Percentiles rank a stretch among this genome's conserved stretches.
These are phyloP conservation scores for Nitzschia palea DNA, from an alignment of 108 stramenopile genomes.

Conservation along the genomic window DNA sequence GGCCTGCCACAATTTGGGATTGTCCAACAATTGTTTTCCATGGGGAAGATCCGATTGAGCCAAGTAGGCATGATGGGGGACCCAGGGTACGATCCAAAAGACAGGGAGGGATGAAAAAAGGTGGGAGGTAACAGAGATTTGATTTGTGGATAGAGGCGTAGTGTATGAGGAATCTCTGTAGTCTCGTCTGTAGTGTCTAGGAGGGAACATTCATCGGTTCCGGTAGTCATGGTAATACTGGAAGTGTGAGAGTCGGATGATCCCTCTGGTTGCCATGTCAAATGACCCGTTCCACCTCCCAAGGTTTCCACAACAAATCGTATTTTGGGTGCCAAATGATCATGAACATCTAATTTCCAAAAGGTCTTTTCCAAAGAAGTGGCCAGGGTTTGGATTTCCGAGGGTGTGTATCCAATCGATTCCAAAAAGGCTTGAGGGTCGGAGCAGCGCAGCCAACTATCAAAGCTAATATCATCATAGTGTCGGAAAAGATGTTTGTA, in stretches of 20 bases:
- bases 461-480: conserved; percentile 30
- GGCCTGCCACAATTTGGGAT: neutral
- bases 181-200: too few species aligned
- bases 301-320: conserved; percentile 9
- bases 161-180: too few species aligned
- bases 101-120: neutral
- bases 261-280: too few species aligned
- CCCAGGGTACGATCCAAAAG: neutral
- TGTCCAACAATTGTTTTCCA: neutral
- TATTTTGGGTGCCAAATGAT: conserved; percentile 17
- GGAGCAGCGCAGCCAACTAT: conserved; percentile 26
- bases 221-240: too few species aligned
- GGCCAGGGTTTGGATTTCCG: neutral
- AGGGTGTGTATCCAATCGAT: conserved; percentile 23
- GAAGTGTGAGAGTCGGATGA: too few species aligned
- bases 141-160: too few species aligned
- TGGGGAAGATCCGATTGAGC: neutral
- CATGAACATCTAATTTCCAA: conserved; percentile 11
- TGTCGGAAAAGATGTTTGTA: conserved; percentile 30
- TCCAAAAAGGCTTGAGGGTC: conserved; percentile 19
- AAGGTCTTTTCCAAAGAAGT: neutral
- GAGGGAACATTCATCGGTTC: too few species aligned
- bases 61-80: conserved; percentile 14
- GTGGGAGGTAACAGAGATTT: neutral
- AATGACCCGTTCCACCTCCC: conserved; percentile 9